Base-by-base conservation (phyloP, 2,329 filamentous ascomycete genomes). In the Venturia effusa region DNA sequence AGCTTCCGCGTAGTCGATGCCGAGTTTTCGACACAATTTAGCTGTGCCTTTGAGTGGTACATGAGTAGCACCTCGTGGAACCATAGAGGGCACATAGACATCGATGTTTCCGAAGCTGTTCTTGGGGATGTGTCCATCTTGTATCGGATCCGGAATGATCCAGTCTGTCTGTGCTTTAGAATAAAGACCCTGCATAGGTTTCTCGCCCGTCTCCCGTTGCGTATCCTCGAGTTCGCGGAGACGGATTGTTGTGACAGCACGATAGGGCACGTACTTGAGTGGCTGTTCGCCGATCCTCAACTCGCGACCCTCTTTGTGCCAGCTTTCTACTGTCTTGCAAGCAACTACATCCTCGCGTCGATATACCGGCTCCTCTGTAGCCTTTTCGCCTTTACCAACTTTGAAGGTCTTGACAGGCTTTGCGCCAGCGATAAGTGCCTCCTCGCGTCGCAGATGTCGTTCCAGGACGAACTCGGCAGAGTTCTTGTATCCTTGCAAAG, bases 51-150 rank as follows among this genome's bases (percentile, higher is more conserved):
- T 84, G 63, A 87, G 86, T 0, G 91, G 91, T 1, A 97, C 81
- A 72, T 99, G 94, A 0, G 89, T 83, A 2, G 92, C 92, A 0
- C 94, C 93, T 48, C 77, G 76, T 0, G 94, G 94, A 32, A 95
- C 87, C 94, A 99, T 97, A 67, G 90, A 92, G 45, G 91, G 88
- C 0, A 90, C 92, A 73, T 96, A 99, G 63, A 96, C 85, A 73
- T 99, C 94, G 66, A 99, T 97, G 68, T 99, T 99, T 10, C 93
- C 93, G 69, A 93, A 99, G 41, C 87, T 86, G 69, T 99, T 99
- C 74, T 94, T 95, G 0, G 94, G 94, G 66, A 97, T 97, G 17
- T 89, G 76, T 0, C 93, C 93, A 69, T 96, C 83, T 66, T 84
- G 75, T 64, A 97, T 96, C 0, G 92, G 92, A 1, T 88, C 84